These are phyloP conservation scores for Fomitopsis schrenkii DNA, from an alignment of 1,284 basidiomycete genomes.

Conservation along the genomic window DNA sequence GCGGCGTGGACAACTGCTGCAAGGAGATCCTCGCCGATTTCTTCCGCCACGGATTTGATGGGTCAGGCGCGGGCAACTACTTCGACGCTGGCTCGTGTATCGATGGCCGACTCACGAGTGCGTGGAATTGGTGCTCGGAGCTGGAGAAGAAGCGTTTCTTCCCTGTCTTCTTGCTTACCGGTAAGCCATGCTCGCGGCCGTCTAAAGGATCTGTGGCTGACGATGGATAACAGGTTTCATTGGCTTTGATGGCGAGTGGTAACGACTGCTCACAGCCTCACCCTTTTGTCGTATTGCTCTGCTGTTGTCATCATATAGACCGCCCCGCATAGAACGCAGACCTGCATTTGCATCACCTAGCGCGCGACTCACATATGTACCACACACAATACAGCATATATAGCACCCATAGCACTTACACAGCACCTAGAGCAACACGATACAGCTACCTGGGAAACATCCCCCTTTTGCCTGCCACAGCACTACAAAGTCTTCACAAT, in stretches of 20 bases:
- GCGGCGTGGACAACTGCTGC: conserved; percentile 60
- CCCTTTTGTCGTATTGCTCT: neutral
- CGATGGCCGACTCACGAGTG: conserved; percentile 69
- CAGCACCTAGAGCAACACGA: neutral
- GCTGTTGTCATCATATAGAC: neutral
- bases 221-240: conserved; percentile 59
- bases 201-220: neutral
- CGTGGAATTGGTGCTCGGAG: conserved; percentile 82
- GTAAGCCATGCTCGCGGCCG: conserved; percentile 35
- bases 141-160: conserved; percentile 83
- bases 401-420: neutral
- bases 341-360: neutral
- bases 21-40: conserved; percentile 75
- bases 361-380: neutral
- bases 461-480: neutral
- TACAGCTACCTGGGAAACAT: neutral
- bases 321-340: neutral
- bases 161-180: conserved; percentile 70
- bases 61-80: conserved; percentile 78
- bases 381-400: neutral
- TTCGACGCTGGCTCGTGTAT: conserved; percentile 64
- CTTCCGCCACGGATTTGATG: conserved; percentile 81
- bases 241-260: conserved; percentile 84
- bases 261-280: neutral
- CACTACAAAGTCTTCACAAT: neutral